A percentile compares a stretch with the other conserved stretches of the same genome.
These are phyloP conservation scores for Fusarium coffeatum DNA, from an alignment of 2,329 filamentous ascomycete genomes.

Conservation along the genomic window DNA sequence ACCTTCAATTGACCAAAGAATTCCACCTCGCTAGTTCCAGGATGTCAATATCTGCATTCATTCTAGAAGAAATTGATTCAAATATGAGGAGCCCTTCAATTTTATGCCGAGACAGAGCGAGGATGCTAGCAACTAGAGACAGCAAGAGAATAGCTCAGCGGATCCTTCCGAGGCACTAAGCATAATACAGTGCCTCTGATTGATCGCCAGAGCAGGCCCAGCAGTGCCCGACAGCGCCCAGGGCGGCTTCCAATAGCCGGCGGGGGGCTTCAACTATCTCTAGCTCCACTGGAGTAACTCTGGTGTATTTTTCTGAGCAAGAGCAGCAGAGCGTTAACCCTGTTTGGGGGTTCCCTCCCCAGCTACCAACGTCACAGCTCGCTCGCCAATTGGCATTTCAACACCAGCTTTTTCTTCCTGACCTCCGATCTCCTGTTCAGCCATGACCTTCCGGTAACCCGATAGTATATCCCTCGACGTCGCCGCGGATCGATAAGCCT, in stretches of 20 bases:
- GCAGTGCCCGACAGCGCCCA: slow-evolving; percentile 23
- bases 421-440: slow-evolving; percentile 16
- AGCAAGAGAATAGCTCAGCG: slow-evolving; percentile 35
- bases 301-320: slow-evolving; percentile 33
- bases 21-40: neutral
- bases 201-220: slow-evolving; percentile 31
- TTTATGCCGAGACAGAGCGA: slow-evolving; percentile 49
- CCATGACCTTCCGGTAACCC: slow-evolving; percentile 43
- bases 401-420: slow-evolving; percentile 29
- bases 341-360: slow-evolving; percentile 34
- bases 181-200: slow-evolving; percentile 47
- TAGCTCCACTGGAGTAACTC: slow-evolving; percentile 26
- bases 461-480: slow-evolving; percentile 8
- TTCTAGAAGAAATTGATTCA: slow-evolving; percentile 13
- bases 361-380: slow-evolving; percentile 41
- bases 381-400: slow-evolving; percentile 39
- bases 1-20: slow-evolving; percentile 4
- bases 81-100: slow-evolving; percentile 12
- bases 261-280: slow-evolving; percentile 2
- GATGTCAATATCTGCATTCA: slow-evolving; percentile 26
- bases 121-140: slow-evolving; percentile 14
- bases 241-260: slow-evolving; percentile 35
- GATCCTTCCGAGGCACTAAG: slow-evolving; percentile 46
- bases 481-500: slow-evolving; percentile 9
- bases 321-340: slow-evolving; percentile 29